Evolutionary conservation across 2,329 filamentous ascomycete species (phyloP).

Genomic region (Thielaviopsis musarum): DNA sequence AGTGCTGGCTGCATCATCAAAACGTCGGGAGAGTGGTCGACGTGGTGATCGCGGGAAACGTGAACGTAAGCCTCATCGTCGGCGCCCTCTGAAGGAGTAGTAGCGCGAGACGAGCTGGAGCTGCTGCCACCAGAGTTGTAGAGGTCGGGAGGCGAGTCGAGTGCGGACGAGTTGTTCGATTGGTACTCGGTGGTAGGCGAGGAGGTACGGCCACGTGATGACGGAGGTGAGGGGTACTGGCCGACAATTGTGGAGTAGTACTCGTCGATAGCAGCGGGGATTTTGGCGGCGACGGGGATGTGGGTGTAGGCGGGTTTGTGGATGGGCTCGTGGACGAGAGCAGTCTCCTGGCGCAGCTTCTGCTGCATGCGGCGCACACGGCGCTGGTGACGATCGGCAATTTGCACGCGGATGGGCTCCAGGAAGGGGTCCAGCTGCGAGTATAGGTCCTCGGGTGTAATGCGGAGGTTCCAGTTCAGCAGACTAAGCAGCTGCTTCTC

Average conservation of each 20-base stretch:
- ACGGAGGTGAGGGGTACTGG: conserved; percentile 29
- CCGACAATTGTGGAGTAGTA: conserved; percentile 16
- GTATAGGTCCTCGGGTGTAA: conserved; percentile 74
- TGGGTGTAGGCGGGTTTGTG: too few species aligned
- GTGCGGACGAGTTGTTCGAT: conserved; percentile 28
- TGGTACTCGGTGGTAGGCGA: conserved; percentile 16
- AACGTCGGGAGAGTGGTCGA: conserved; percentile 25
- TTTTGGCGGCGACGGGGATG: too few species aligned
- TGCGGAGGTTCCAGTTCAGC: conserved; percentile 83
- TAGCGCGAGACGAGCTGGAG: conserved; percentile 30
- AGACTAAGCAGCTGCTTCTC: conserved; percentile 95
- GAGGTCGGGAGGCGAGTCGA: conserved; percentile 23
- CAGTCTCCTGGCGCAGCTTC: conserved; percentile 19
- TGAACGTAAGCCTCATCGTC: conserved; percentile 28
- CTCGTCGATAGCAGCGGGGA: conserved; percentile 9
- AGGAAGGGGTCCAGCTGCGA: conserved; percentile 77
- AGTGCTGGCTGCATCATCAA: conserved; percentile 17
- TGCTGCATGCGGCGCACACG: conserved; percentile 33
- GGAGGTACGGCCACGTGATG: conserved; percentile 27
- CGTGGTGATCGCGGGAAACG: conserved; percentile 19
- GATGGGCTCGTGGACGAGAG: too few species aligned
- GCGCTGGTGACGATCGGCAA: conserved; percentile 33
- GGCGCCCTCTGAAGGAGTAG: conserved; percentile 33
- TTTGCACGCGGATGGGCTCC: conserved; percentile 55
- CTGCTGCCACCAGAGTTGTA: conserved; percentile 32